phyloP scores from a whole-genome alignment of 306 rosid genomes.

The Argentina anserina region DNA sequence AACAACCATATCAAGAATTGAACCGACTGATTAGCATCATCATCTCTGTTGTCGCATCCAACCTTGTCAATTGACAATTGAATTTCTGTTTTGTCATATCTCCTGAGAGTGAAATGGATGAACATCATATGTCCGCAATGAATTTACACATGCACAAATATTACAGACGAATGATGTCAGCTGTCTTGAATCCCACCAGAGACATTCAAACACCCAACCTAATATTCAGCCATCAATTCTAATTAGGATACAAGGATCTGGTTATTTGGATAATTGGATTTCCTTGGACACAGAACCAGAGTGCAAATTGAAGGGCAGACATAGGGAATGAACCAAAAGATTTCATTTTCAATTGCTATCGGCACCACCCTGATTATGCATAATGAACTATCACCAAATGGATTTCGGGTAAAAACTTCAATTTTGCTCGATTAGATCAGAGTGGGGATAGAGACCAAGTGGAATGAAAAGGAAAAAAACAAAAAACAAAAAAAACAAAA shows the following conservation, averaged over 20 bases:
- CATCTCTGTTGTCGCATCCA: neutral
- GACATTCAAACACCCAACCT: neutral
- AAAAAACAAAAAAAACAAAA: no score
- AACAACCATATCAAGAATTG: neutral
- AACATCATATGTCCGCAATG: neutral
- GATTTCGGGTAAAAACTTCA: no score
- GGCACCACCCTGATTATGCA: no score
- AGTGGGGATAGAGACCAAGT: neutral
- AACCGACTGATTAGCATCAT: neutral
- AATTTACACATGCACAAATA: neutral
- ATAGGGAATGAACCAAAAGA: neutral
- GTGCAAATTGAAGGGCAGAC: neutral
- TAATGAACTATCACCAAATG: no score
- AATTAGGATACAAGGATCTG: neutral
- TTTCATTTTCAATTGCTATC: no score
- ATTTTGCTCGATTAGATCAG: no score
- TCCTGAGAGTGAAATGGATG: neutral
- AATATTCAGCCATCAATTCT: neutral
- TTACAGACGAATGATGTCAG: neutral
- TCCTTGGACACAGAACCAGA: neutral
- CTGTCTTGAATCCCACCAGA: neutral
- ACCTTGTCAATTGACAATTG: slow-evolving; percentile 2
- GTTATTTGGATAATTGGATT: no score
- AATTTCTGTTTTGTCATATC: neutral
- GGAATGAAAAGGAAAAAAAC: no score